These are phyloP conservation scores for Pholiota conissans DNA, from an alignment of 768 basidiomycete species.

Conservation along the genomic window DNA sequence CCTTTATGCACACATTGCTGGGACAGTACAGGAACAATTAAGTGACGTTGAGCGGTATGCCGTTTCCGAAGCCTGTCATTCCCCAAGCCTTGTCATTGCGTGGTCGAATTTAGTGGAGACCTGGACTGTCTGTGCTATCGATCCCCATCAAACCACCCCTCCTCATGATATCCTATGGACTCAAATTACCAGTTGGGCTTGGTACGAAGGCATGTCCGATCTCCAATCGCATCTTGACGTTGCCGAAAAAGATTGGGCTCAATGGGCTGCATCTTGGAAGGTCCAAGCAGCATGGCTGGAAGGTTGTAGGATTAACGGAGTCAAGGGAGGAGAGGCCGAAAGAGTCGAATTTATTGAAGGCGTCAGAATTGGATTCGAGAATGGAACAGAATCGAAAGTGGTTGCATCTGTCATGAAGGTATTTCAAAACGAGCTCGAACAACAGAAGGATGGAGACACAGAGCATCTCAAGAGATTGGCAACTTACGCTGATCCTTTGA, in stretches of 20 bases:
- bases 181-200: constrained; percentile 77
- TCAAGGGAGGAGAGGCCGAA: constrained; percentile 67
- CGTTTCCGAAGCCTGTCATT: constrained; percentile 35
- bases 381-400: constrained; percentile 34
- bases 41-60: constrained; percentile 48
- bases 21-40: constrained; percentile 61
- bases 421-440: constrained; percentile 29
- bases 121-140: constrained; percentile 84
- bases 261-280: constrained; percentile 55
- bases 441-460: constrained; percentile 17
- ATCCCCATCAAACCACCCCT: constrained; percentile 88
- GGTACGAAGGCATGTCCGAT: constrained; percentile 59
- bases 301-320: constrained; percentile 71
- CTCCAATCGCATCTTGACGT: constrained; percentile 33
- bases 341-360: constrained; percentile 38
- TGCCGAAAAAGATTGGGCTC: constrained; percentile 31
- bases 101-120: constrained; percentile 63
- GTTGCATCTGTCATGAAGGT: constrained; percentile 34
- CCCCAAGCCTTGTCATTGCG: constrained; percentile 37
- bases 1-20: constrained; percentile 67
- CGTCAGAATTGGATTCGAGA: constrained; percentile 42
- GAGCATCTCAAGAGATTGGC: constrained; percentile 31
- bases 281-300: constrained; percentile 71
- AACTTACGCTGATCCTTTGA: constrained; percentile 35
- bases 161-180: constrained; percentile 90